A percentile compares a stretch with the other conserved stretches of the same genome.
Conservation (phyloP, 805 yeast species). For the Saccharomycopsis oosterbeekiorum region DNA sequence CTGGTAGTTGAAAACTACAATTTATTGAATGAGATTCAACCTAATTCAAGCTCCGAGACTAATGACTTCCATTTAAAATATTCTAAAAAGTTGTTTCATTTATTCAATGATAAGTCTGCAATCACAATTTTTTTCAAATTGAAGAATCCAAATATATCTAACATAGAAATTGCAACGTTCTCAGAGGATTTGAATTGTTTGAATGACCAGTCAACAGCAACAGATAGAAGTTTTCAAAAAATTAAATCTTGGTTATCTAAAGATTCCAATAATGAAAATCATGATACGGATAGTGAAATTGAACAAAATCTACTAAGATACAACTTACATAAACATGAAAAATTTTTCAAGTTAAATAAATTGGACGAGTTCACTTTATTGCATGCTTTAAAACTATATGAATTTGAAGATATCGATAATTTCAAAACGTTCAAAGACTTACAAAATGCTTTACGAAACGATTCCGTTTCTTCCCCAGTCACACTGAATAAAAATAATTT, state of each 20-base stretch:
- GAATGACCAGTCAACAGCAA: neutral
- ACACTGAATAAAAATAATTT: neutral
- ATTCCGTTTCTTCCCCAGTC: neutral
- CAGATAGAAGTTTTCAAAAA: neutral
- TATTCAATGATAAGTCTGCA: neutral
- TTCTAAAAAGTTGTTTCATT: neutral
- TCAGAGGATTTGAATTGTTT: neutral
- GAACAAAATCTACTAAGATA: neutral
- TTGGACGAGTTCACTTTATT: neutral
- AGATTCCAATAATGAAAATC: neutral
- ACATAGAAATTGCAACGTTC: neutral
- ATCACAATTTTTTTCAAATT: neutral
- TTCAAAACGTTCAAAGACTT: neutral
- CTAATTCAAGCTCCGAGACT: neutral
- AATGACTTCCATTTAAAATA: neutral
- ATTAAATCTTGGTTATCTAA: neutral
- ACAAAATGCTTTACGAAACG: neutral
- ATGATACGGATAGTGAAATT: neutral
- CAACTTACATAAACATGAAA: neutral
- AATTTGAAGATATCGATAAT: neutral
- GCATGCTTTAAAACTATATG: neutral
- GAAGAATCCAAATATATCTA: neutral
- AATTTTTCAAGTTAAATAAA: neutral
- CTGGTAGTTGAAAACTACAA: neutral
- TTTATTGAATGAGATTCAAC: neutral